phyloP scores from a whole-genome alignment of 257 asterid species.

The Coffea canephora region DNA sequence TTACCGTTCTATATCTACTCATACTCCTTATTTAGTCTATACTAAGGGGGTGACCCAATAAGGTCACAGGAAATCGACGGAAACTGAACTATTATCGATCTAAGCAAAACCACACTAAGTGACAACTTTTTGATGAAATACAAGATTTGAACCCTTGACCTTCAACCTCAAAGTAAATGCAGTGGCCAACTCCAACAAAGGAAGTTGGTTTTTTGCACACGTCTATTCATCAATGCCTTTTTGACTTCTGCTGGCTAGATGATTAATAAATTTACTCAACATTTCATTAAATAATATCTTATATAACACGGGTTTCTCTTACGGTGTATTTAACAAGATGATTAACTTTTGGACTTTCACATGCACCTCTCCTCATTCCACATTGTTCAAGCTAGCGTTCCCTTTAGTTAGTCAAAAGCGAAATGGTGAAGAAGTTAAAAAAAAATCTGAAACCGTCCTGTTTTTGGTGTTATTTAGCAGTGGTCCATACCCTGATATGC shows the following conservation, averaged over 20 bases:
- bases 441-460: background rate
- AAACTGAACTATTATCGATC: no score
- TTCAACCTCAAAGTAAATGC: no score
- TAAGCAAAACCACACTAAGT: no score
- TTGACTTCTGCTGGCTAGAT: background rate
- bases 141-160: no score
- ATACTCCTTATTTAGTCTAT: no score
- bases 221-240: no score
- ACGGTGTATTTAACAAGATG: background rate
- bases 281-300: background rate
- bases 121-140: no score
- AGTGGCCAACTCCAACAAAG: no score
- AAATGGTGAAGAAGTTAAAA: background rate
- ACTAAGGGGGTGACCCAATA: no score
- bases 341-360: background rate
- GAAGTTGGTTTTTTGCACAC: no score
- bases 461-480: background rate
- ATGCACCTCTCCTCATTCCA: background rate
- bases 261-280: background rate
- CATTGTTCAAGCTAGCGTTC: background rate
- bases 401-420: background rate
- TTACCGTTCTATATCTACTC: no score
- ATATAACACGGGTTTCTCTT: background rate
- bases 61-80: no score
- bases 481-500: constrained; percentile 5